A percentile compares a stretch with the other conserved stretches of the same genome.
Evolutionary conservation across 176 grass and related monocot genomes (phyloP).

Genomic region (Juncus effusus): DNA sequence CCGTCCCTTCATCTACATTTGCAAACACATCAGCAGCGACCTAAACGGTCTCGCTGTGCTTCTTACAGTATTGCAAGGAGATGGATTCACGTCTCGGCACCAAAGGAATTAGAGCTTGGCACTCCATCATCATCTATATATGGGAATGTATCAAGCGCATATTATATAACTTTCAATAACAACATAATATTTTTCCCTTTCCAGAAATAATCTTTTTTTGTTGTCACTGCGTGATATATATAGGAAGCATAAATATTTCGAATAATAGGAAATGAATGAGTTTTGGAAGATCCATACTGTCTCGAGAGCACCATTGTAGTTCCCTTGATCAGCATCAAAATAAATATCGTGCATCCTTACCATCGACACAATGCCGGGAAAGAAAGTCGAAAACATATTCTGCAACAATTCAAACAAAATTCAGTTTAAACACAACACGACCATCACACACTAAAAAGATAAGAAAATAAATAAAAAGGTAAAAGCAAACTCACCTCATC

Average conservation of each 20-base stretch:
- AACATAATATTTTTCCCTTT: too few species aligned
- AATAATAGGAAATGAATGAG: background rate
- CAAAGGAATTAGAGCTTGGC: constrained; percentile 33
- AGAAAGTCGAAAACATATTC: constrained; percentile 38
- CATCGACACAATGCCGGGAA: constrained; percentile 34
- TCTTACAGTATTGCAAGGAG: constrained; percentile 46
- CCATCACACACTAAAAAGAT: too few species aligned
- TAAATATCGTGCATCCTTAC: constrained; percentile 29
- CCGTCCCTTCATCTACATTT: constrained; percentile 14
- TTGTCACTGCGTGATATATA: too few species aligned
- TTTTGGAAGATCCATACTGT: too few species aligned
- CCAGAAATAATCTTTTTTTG: too few species aligned
- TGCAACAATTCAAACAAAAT: constrained; percentile 28
- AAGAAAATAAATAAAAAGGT: too few species aligned
- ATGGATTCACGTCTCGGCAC: constrained; percentile 42
- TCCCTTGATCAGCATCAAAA: constrained; percentile 6
- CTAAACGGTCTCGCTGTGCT: constrained; percentile 21
- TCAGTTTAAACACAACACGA: too few species aligned
- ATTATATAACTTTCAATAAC: too few species aligned
- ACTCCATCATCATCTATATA: constrained; percentile 26
- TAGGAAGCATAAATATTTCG: too few species aligned
- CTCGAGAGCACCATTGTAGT: constrained; percentile 41
- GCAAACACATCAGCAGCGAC: constrained; percentile 50
- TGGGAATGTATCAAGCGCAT: constrained; percentile 36
- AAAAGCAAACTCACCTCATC: constrained; percentile 35